These are phyloP conservation scores for Globisporangium yorkense DNA, from an alignment of 352 stramenopile species.

Conservation along the genomic window DNA sequence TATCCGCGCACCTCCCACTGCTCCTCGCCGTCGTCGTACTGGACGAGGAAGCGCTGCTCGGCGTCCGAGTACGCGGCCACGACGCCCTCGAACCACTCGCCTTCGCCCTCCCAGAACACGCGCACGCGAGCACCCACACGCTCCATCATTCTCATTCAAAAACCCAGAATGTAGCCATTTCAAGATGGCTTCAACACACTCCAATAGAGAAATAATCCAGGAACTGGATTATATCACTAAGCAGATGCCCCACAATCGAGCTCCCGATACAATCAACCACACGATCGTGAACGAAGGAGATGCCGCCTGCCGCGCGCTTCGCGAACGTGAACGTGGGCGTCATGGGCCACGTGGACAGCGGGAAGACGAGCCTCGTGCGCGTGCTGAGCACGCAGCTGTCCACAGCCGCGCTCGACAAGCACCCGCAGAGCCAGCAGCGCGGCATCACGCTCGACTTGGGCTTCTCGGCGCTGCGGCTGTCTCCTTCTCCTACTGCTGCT, in stretches of 20 bases:
- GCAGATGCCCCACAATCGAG: too few species aligned
- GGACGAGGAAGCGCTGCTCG: conserved; percentile 43
- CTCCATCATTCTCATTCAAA: not conserved
- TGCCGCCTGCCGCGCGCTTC: not conserved
- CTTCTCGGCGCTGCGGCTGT: conserved; percentile 94
- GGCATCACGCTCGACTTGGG: conserved; percentile 99
- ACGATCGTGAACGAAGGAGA: too few species aligned
- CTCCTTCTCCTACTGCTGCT: conserved; percentile 2
- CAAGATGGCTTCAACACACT: not conserved
- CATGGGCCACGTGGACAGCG: conserved; percentile 97
- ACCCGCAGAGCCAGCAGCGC: conserved; percentile 93
- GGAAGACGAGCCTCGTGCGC: conserved; percentile 97
- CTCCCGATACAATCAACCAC: too few species aligned
- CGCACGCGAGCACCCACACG: conserved; percentile 43
- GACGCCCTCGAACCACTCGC: conserved; percentile 62
- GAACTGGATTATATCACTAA: too few species aligned
- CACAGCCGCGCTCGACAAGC: conserved; percentile 97
- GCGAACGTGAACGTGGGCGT: conserved; percentile 98
- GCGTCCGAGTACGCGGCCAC: conserved; percentile 24
- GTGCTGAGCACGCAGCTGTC: conserved; percentile 96
- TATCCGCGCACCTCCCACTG: conserved; percentile 49
- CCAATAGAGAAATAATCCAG: not conserved
- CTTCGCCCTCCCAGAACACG: conserved; percentile 66
- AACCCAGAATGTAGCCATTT: not conserved
- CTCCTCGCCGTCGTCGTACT: conserved; percentile 71